Evolutionary conservation across 2,329 filamentous ascomycete genomes (phyloP).

Genomic region (Metarhizium anisopliae): DNA sequence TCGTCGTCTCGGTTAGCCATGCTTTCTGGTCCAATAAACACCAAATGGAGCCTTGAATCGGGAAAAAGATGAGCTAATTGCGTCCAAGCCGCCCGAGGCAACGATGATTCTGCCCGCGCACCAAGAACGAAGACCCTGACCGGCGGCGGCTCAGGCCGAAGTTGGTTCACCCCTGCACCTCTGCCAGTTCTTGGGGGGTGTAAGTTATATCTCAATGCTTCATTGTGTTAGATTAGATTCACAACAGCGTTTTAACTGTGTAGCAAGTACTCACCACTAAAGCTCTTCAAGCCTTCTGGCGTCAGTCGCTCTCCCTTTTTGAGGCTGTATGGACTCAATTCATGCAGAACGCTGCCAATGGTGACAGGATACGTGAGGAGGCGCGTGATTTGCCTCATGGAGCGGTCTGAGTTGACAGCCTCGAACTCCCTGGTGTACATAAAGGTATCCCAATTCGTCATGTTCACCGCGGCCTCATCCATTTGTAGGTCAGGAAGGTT

Average conservation of each 20-base stretch:
- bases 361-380: constrained; percentile 91
- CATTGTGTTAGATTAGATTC: not conserved
- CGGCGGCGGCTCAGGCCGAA: constrained; percentile 76
- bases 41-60: constrained; percentile 77
- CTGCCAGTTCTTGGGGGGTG: constrained; percentile 78
- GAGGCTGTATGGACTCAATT: constrained; percentile 85
- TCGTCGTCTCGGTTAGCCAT: constrained; percentile 93
- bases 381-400: constrained; percentile 86
- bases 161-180: constrained; percentile 63
- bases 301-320: constrained; percentile 69
- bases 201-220: constrained; percentile 84
- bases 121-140: constrained; percentile 90
- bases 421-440: constrained; percentile 87
- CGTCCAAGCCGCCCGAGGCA: constrained; percentile 88
- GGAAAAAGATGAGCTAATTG: constrained; percentile 94
- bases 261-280: constrained; percentile 61
- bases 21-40: constrained; percentile 92
- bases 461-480: constrained; percentile 87
- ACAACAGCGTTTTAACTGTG: not conserved
- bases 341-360: constrained; percentile 83
- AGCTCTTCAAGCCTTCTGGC: constrained; percentile 81
- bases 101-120: constrained; percentile 91
- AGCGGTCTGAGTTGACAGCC: constrained; percentile 83
- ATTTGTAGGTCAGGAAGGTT: constrained; percentile 83
- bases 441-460: constrained; percentile 98